Conservation (phyloP, 257 asterid genomes). For the Capsicum rhomboideum region DNA sequence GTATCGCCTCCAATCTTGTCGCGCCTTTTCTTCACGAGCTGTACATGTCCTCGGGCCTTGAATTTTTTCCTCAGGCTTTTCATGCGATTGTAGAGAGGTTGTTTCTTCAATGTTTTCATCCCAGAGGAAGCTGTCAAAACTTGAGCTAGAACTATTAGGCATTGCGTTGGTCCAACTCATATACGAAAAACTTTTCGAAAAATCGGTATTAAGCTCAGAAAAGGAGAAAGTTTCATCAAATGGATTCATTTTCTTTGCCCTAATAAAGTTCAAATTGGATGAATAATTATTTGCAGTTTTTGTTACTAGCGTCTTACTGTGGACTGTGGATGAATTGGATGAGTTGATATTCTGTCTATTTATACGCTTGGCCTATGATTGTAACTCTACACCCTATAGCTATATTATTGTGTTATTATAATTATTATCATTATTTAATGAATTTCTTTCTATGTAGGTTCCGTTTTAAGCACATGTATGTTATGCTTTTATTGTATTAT, state of each 20-base stretch:
- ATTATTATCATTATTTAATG: too few relatives aligned
- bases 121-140: background rate
- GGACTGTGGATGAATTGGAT: background rate
- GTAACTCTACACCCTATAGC: background rate
- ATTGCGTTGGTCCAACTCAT: background rate
- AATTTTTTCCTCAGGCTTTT: background rate
- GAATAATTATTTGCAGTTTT: background rate
- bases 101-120: background rate
- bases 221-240: background rate
- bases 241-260: background rate
- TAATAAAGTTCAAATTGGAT: background rate
- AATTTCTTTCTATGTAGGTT: background rate
- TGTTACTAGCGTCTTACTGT: background rate
- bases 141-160: background rate
- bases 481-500: background rate
- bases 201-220: conserved; percentile 9
- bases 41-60: background rate
- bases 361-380: background rate
- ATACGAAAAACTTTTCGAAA: background rate
- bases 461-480: background rate
- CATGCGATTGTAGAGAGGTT: background rate
- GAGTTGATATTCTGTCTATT: background rate
- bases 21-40: background rate
- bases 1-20: conserved; percentile 7
- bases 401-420: background rate